Evolutionary conservation across 202 grass and related monocot genomes (phyloP).

Genomic region (Digitaria exilis): DNA sequence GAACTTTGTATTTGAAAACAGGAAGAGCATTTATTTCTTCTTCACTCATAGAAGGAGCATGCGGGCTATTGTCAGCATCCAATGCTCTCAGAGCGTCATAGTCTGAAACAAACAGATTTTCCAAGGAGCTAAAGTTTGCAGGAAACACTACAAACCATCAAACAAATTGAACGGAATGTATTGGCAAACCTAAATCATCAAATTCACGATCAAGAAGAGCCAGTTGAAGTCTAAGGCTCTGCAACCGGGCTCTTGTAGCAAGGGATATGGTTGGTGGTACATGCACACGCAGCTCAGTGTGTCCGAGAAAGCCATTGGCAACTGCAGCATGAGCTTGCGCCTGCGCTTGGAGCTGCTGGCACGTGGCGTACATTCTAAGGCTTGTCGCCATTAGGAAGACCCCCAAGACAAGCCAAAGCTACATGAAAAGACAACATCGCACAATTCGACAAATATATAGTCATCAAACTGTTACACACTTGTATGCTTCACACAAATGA

Average conservation of each 20-base stretch:
- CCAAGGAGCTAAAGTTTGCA: constrained; percentile 15
- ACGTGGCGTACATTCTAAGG: constrained; percentile 90
- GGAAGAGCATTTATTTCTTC: constrained; percentile 97
- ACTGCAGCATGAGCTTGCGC: constrained; percentile 73
- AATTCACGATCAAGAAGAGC: constrained; percentile 90
- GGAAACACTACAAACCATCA: constrained; percentile 9
- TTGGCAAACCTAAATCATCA: constrained; percentile 82
- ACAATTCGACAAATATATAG: constrained; percentile 30
- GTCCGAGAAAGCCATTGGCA: constrained; percentile 70
- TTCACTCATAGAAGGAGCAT: constrained; percentile 88
- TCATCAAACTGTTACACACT: background rate
- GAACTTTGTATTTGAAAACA: constrained; percentile 86
- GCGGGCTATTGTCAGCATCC: constrained; percentile 72
- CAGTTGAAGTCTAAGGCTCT: constrained; percentile 93
- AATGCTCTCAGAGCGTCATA: constrained; percentile 89
- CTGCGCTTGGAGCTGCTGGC: constrained; percentile 88
- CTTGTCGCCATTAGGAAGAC: constrained; percentile 86
- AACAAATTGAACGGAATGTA: background rate
- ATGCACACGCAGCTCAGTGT: constrained; percentile 80
- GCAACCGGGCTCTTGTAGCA: constrained; percentile 73
- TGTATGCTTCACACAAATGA: constrained; percentile 13
- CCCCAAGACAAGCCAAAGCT: constrained; percentile 93
- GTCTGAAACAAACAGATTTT: constrained; percentile 56
- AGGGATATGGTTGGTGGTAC: constrained; percentile 76
- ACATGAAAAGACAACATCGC: constrained; percentile 17